Percentiles rank a stretch among this genome's conserved stretches.
Conservation (phyloP, 2,329 filamentous ascomycete genomes). For the Pleochaeta shiraiana region DNA sequence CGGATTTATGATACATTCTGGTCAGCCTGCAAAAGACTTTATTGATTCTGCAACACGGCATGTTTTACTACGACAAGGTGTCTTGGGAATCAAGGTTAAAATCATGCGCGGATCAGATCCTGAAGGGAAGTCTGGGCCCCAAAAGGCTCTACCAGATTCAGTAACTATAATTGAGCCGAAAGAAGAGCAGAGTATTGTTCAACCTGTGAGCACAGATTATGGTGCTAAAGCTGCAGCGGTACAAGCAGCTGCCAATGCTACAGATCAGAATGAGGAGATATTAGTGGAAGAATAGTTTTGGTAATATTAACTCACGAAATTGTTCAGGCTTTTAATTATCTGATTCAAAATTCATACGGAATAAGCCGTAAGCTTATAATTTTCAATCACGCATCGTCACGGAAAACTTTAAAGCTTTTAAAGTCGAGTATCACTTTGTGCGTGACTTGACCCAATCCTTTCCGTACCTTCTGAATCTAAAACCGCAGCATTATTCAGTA, state of each 20-base stretch:
- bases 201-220: slow-evolving; percentile 97
- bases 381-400: no score
- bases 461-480: no score
- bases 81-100: slow-evolving; percentile 99
- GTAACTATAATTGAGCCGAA: slow-evolving; percentile 99
- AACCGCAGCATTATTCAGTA: no score
- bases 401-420: no score
- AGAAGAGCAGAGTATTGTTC: slow-evolving; percentile 90
- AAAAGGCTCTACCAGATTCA: slow-evolving; percentile 93
- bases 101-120: slow-evolving; percentile 99
- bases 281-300: slow-evolving; percentile 19
- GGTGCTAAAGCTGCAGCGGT: slow-evolving; percentile 68
- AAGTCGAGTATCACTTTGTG: no score
- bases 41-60: slow-evolving; percentile 97
- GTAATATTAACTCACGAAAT: no score
- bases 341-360: no score
- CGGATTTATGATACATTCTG: slow-evolving; percentile 99
- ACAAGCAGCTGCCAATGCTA: slow-evolving; percentile 39
- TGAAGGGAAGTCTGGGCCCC: slow-evolving; percentile 94
- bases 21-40: slow-evolving; percentile 98
- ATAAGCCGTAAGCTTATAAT: no score
- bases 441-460: no score
- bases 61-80: slow-evolving; percentile 99
- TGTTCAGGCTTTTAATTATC: no score
- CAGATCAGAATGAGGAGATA: slow-evolving; percentile 32